Conservation (phyloP, 1,284 basidiomycete genomes). For the Farysia itapuensis region DNA sequence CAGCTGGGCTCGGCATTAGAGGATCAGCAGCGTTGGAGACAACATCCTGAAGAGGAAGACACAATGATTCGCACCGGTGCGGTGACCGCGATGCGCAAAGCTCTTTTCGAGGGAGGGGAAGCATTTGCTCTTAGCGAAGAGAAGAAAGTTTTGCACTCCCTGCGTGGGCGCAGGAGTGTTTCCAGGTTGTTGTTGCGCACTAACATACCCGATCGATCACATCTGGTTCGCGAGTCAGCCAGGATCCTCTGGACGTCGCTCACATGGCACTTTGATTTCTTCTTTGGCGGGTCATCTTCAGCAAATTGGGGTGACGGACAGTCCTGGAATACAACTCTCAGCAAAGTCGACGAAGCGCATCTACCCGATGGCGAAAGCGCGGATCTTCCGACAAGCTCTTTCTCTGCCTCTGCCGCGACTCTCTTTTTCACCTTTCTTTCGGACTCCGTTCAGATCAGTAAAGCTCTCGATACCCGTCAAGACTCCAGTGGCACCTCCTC, state of each 20-base stretch:
- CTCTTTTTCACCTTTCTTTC: conserved; percentile 26
- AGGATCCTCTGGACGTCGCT: conserved; percentile 36
- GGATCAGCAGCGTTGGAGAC: conserved; percentile 27
- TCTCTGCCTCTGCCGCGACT: conserved; percentile 14
- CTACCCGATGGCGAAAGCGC: conserved; percentile 18
- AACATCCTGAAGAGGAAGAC: conserved; percentile 19
- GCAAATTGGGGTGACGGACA: conserved; percentile 10
- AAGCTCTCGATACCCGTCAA: too few relatives aligned
- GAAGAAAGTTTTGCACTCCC: conserved; percentile 6
- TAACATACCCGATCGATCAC: conserved; percentile 44
- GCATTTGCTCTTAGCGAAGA: conserved; percentile 34
- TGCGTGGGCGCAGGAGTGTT: neutral
- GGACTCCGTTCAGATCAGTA: too few relatives aligned
- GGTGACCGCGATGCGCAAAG: conserved; percentile 30
- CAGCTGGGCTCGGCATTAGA: conserved; percentile 30
- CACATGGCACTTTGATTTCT: conserved; percentile 20
- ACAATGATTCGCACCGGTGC: conserved; percentile 30
- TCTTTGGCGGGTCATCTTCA: conserved; percentile 11
- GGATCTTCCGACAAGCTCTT: conserved; percentile 8
- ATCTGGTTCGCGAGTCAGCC: conserved; percentile 49
- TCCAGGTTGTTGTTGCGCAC: conserved; percentile 15
- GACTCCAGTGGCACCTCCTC: too few relatives aligned
- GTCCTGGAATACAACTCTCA: conserved; percentile 8
- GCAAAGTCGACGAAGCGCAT: conserved; percentile 25
- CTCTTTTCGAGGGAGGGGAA: conserved; percentile 29